phyloP scores from a whole-genome alignment of 495 filamentous ascomycete species.

The Friedmanniomyces endolithicus region DNA sequence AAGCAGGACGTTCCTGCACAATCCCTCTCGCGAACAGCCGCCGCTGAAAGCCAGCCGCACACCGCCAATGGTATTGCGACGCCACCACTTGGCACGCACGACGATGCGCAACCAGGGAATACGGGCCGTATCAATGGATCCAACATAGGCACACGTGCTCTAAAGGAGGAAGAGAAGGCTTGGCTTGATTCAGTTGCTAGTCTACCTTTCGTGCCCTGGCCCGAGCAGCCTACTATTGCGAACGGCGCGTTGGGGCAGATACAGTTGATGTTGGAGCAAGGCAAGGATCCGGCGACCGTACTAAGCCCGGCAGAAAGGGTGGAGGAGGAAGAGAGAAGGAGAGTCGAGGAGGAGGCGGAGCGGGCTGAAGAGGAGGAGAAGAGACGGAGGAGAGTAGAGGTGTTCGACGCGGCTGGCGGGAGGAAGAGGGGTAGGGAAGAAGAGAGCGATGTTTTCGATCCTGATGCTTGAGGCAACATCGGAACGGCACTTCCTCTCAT shows the following conservation, averaged over 20 bases:
- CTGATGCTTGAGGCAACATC: conserved; percentile 9
- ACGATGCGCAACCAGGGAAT: not conserved
- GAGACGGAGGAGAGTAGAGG: conserved; percentile 21
- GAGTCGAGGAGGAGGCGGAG: conserved; percentile 35
- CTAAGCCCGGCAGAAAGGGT: conserved; percentile 34
- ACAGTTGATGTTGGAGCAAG: conserved; percentile 44
- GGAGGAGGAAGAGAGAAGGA: conserved; percentile 33
- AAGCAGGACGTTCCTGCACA: too few species aligned
- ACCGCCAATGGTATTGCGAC: conserved; percentile 10
- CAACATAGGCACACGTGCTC: not conserved
- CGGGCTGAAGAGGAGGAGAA: conserved; percentile 26
- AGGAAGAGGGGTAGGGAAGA: not conserved
- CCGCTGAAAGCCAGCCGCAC: conserved; percentile 11
- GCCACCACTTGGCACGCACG: conserved; percentile 1
- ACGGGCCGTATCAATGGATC: not conserved
- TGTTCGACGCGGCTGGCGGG: conserved; percentile 8
- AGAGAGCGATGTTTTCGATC: conserved; percentile 10
- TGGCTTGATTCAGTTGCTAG: conserved; percentile 41
- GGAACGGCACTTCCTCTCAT: too few species aligned
- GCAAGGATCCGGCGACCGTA: conserved; percentile 43
- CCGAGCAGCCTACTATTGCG: conserved; percentile 48
- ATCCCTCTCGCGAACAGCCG: conserved; percentile 17
- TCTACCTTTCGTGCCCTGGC: conserved; percentile 54
- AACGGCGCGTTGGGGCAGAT: conserved; percentile 49
- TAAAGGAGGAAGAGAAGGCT: conserved; percentile 10